These are phyloP conservation scores for Mortierella sp. DNA, from an alignment of 371 early-diverging fungal genomes.

Conservation along the genomic window DNA sequence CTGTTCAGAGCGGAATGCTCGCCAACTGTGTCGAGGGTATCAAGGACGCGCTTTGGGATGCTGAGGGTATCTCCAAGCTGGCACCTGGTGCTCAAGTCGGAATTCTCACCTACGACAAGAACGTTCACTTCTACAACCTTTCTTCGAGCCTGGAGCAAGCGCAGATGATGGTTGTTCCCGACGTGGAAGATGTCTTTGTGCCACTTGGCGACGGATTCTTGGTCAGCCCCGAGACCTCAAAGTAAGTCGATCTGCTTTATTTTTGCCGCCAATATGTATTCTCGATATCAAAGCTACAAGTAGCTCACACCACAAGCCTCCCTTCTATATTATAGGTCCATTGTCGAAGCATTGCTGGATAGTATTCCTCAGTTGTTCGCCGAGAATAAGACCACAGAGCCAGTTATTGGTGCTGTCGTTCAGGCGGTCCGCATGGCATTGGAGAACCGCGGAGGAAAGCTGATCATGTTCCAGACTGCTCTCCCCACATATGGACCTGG, in stretches of 20 bases:
- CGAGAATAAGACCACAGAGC: slow-evolving; percentile 76
- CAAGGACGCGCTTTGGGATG: slow-evolving; percentile 77
- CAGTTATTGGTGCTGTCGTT: slow-evolving; percentile 89
- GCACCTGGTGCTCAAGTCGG: slow-evolving; percentile 79
- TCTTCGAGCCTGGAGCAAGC: slow-evolving; percentile 82
- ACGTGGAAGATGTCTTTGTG: slow-evolving; percentile 92
- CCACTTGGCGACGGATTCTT: slow-evolving; percentile 90
- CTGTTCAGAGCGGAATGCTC: slow-evolving; percentile 89
- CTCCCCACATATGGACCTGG: slow-evolving; percentile 93
- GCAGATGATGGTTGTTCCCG: slow-evolving; percentile 96
- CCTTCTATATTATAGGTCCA: slow-evolving; percentile 54
- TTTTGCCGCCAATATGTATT: neutral
- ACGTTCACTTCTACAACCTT: slow-evolving; percentile 96
- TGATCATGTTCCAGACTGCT: slow-evolving; percentile 85
- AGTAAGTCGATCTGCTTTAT: slow-evolving; percentile 1
- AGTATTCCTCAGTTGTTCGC: slow-evolving; percentile 85
- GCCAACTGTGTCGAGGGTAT: slow-evolving; percentile 73
- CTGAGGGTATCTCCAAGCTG: slow-evolving; percentile 56
- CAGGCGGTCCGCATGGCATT: slow-evolving; percentile 83
- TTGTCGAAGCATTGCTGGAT: slow-evolving; percentile 87
- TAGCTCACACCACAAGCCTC: neutral
- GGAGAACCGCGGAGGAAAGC: slow-evolving; percentile 87
- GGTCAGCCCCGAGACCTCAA: slow-evolving; percentile 85
- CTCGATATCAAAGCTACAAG: neutral
- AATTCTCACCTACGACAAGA: slow-evolving; percentile 91